Conservation (phyloP, 164 flowering plant genomes). For the Santalum album region DNA sequence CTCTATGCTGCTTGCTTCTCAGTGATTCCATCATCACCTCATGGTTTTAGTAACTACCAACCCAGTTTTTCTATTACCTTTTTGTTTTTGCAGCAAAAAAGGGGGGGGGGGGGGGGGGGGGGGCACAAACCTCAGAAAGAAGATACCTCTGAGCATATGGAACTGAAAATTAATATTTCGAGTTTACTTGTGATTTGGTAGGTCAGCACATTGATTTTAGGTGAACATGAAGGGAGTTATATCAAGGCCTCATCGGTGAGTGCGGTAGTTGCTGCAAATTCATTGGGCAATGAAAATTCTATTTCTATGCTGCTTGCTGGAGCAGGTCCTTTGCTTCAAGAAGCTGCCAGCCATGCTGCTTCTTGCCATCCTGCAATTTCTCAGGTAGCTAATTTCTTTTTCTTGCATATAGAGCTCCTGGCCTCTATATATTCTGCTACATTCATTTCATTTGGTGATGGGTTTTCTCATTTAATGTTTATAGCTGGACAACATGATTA, state of each 20-base stretch:
- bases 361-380: slow-evolving; percentile 66
- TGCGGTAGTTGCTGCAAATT: slow-evolving; percentile 74
- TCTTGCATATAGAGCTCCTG: neutral
- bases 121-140: too few species aligned
- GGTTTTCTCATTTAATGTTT: too few species aligned
- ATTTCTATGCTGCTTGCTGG: slow-evolving; percentile 78
- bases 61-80: too few species aligned
- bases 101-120: too few species aligned
- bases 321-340: slow-evolving; percentile 63
- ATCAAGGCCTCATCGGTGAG: slow-evolving; percentile 50
- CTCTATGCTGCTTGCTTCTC: too few species aligned
- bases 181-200: slow-evolving; percentile 6
- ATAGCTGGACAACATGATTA: too few species aligned
- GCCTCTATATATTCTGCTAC: neutral
- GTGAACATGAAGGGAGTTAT: slow-evolving; percentile 68
- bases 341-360: slow-evolving; percentile 81
- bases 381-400: slow-evolving; percentile 33
- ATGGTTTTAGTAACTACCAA: too few species aligned
- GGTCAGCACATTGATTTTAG: slow-evolving; percentile 73
- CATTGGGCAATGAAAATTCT: slow-evolving; percentile 40
- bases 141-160: too few species aligned
- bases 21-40: too few species aligned
- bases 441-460: too few species aligned
- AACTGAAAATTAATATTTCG: too few species aligned
- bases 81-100: too few species aligned